Base-by-base conservation (phyloP, 2,329 filamentous ascomycete genomes). In the Aureobasidium sp. region DNA sequence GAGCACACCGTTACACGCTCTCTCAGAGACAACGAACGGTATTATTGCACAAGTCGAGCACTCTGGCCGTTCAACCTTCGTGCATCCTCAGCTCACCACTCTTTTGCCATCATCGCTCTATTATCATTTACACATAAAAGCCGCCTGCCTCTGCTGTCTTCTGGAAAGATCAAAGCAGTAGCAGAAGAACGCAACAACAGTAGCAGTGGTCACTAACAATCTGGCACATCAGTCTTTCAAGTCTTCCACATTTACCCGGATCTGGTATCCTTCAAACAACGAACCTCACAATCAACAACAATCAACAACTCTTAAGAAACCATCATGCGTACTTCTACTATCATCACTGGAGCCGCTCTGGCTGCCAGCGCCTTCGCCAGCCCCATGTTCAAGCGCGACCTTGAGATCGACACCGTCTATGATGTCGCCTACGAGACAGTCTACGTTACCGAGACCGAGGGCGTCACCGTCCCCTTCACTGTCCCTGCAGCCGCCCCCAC, bases 241-340 rank as follows among this genome's bases (percentile, higher is more conserved):
- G 50, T 29, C 58, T 57, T 57, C 43, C 13, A 45, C 31, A 25
- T 27, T 46, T 31, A n/a, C 50, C 43, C 54, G 60, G 65, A 65
- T 66, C 64, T 64, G 65, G 60, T 58, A 66, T 66, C 65, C 64
- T 60, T 40, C 47, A 38, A 35, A 55, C 50, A 43, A 37, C 59
- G 64, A 60, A 63, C 64, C 60, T 63, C 59, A 43, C 37, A 54
- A 65, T 60, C 64, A 65, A 61, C 64, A 60, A 55, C 43, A 62
- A 65, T 61, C 61, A 66, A 49, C 29, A 57, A 45, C 23, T 11
- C 51, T 57, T 60, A 67, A 35, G 59, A 40, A 47, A 57, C 57
- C 55, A 70, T 67, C 47, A 73, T 75, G 73, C 73, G 70, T 65
- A 63, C 63, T 54, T 71, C 71, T 50, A 63, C 69, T 42, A 38